phyloP scores from a whole-genome alignment of 2,329 filamentous ascomycete species.

The Hirsutella minnesotensis region DNA sequence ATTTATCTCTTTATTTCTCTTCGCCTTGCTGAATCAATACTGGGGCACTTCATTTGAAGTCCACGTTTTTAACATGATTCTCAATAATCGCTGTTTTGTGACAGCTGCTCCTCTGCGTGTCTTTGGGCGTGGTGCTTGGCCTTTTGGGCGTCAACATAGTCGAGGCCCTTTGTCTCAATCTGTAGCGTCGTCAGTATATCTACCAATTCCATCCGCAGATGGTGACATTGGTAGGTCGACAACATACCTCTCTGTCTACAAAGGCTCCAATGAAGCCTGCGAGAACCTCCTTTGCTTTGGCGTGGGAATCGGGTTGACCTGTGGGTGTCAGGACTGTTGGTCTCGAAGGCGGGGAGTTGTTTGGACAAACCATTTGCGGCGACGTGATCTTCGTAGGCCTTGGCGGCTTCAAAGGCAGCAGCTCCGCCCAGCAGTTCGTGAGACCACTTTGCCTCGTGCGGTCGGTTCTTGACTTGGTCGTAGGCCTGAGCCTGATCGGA shows the following conservation, averaged over 20 bases:
- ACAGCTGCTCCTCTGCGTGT: slow-evolving; percentile 14
- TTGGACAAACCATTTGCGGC: slow-evolving; percentile 11
- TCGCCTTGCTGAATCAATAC: too few species aligned
- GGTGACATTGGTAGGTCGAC: too few species aligned
- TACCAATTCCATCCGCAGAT: too few species aligned
- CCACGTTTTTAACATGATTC: too few species aligned
- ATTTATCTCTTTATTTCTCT: too few species aligned
- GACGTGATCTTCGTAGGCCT: slow-evolving; percentile 18
- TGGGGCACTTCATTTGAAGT: too few species aligned
- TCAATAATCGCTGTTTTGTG: not conserved
- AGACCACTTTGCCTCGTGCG: slow-evolving; percentile 18
- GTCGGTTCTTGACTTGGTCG: slow-evolving; percentile 12
- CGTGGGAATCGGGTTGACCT: slow-evolving; percentile 16
- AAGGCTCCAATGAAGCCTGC: slow-evolving; percentile 17
- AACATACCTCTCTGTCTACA: slow-evolving; percentile 14
- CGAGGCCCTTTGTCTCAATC: slow-evolving; percentile 17
- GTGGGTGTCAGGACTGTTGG: not conserved
- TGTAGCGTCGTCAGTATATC: too few species aligned
- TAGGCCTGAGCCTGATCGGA: slow-evolving; percentile 13
- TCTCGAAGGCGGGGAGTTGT: too few species aligned
- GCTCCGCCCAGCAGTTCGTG: slow-evolving; percentile 19
- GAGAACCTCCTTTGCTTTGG: slow-evolving; percentile 17
- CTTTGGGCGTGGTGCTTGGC: slow-evolving; percentile 16
- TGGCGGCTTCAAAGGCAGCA: slow-evolving; percentile 18
- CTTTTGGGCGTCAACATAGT: slow-evolving; percentile 14